These are phyloP conservation scores for Uncinocarpus reesii DNA, from an alignment of 2,329 filamentous ascomycete species.

Conservation along the genomic window DNA sequence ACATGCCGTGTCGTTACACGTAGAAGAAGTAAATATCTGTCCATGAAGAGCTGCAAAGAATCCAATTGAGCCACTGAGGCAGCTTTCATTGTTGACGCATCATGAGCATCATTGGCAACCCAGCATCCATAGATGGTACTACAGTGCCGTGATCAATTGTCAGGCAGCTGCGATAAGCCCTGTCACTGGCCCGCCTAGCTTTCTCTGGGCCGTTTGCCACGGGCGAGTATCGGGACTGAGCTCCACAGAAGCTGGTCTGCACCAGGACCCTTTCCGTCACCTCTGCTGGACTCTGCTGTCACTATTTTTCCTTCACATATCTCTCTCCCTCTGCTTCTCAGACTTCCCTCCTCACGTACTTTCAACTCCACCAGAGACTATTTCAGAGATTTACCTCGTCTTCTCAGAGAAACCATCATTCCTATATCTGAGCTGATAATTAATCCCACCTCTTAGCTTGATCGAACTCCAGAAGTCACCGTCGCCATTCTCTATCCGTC, in stretches of 20 bases:
- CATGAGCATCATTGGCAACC: no score
- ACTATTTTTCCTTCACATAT: neutral
- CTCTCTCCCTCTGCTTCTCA: conserved; percentile 4
- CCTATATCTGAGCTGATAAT: neutral
- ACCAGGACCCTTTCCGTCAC: neutral
- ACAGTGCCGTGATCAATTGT: no score
- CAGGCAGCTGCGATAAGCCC: conserved; percentile 5
- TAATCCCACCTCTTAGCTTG: neutral
- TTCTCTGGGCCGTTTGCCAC: conserved; percentile 8
- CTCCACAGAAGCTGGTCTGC: conserved; percentile 4
- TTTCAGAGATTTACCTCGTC: conserved; percentile 12
- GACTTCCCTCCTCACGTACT: conserved; percentile 11
- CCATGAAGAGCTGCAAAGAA: no score
- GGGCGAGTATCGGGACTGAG: conserved; percentile 3
- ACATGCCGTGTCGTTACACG: no score
- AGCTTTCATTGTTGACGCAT: no score
- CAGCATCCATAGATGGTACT: no score
- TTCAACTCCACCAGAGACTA: conserved; percentile 8
- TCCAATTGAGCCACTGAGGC: no score
- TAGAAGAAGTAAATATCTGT: no score
- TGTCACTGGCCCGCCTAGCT: neutral
- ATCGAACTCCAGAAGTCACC: neutral
- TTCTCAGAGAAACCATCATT: no score
- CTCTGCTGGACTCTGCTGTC: neutral
- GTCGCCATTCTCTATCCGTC: conserved; percentile 31